Conservation (phyloP, 2,329 filamentous ascomycete species). For the Fusarium buharicum region DNA sequence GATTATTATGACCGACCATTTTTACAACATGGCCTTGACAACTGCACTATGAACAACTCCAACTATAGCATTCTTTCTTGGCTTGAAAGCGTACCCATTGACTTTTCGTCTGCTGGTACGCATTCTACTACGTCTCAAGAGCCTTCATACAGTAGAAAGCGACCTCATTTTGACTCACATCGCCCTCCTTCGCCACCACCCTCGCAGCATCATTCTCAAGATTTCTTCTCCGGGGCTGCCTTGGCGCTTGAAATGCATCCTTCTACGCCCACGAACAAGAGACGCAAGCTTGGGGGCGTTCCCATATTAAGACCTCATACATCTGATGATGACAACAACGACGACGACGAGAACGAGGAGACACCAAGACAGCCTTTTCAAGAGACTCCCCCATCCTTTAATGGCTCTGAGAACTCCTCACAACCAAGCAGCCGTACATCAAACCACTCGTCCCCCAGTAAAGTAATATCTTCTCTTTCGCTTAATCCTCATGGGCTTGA, state of each 20-base stretch:
- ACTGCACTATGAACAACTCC: background rate
- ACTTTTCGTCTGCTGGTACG: background rate
- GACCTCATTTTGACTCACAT: background rate
- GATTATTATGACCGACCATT: too few relatives aligned
- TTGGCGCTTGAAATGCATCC: background rate
- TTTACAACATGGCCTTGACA: too few relatives aligned
- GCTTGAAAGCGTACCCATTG: background rate
- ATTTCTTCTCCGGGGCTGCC: background rate
- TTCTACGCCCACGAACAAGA: background rate
- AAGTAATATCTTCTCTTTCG: background rate
- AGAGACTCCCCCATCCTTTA: too few relatives aligned
- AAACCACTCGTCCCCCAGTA: slow-evolving; percentile 1
- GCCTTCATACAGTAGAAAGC: background rate
- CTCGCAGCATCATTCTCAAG: background rate
- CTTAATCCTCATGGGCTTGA: background rate
- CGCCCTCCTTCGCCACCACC: background rate
- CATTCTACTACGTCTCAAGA: background rate
- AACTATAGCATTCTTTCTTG: background rate
- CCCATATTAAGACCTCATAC: background rate
- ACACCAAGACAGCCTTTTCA: background rate
- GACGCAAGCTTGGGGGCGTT: background rate
- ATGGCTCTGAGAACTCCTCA: background rate
- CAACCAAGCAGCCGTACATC: background rate
- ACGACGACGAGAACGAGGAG: background rate
- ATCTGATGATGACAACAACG: background rate